phyloP scores from a whole-genome alignment of 2,329 filamentous ascomycete species.

The Apiospora pterosperma region DNA sequence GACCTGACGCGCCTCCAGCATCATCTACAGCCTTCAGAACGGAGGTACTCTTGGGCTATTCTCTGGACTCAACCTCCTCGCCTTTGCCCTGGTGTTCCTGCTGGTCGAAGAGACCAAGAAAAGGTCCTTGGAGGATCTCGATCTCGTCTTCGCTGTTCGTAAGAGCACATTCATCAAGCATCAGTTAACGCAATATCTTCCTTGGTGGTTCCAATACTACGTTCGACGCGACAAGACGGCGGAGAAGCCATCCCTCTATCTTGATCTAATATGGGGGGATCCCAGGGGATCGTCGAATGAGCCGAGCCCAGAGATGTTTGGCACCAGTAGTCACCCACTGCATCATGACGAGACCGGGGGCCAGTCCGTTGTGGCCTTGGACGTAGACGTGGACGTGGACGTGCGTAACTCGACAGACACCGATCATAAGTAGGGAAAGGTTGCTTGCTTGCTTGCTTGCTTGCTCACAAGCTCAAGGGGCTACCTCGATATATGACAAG shows the following conservation, averaged over 20 bases:
- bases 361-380: not conserved
- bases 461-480: no score
- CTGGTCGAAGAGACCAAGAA: constrained; percentile 40
- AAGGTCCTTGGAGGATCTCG: constrained; percentile 38
- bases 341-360: not conserved
- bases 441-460: no score
- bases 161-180: constrained; percentile 31
- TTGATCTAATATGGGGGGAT: constrained; percentile 22
- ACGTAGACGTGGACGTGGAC: not conserved
- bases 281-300: not conserved
- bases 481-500: not conserved
- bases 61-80: constrained; percentile 41
- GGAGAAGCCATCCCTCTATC: constrained; percentile 25
- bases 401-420: not conserved
- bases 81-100: constrained; percentile 41
- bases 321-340: not conserved
- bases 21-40: constrained; percentile 23
- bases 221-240: constrained; percentile 5
- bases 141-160: constrained; percentile 34
- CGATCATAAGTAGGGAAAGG: not conserved
- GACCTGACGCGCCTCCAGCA: constrained; percentile 6
- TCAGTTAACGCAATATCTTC: constrained; percentile 25
- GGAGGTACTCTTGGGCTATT: constrained; percentile 41
- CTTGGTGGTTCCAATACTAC: constrained; percentile 29
- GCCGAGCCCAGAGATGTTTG: not conserved